Evolutionary conservation across 202 grass and related monocot genomes (phyloP).

Genomic region (Saccharum hybrid): DNA sequence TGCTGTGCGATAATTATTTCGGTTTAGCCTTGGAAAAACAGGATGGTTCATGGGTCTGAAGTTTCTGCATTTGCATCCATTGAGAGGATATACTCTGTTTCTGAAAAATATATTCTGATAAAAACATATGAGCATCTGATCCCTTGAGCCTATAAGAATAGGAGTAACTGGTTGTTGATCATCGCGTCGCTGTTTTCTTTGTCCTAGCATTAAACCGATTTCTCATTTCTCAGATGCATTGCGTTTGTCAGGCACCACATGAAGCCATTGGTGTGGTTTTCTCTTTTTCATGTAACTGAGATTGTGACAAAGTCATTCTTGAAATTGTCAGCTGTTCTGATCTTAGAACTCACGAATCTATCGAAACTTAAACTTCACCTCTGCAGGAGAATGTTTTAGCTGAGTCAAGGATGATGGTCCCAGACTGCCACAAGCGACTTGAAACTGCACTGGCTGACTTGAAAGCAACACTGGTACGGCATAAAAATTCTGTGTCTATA

Average conservation of each 20-base stretch:
- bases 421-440: slow-evolving; percentile 92
- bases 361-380: background rate
- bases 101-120: background rate
- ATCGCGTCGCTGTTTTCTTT: background rate
- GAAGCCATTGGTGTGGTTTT: background rate
- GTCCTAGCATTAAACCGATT: no score
- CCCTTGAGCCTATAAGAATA: background rate
- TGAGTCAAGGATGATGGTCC: slow-evolving; percentile 97
- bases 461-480: slow-evolving; percentile 71
- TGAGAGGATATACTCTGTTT: background rate
- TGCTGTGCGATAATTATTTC: background rate
- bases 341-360: background rate
- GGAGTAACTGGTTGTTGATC: background rate
- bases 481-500: background rate
- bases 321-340: slow-evolving; percentile 2
- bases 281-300: background rate
- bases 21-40: background rate
- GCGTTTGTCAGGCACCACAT: background rate
- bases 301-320: background rate
- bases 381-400: slow-evolving; percentile 90
- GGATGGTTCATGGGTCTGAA: background rate
- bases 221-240: slow-evolving; percentile 10
- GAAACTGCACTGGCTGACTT: slow-evolving; percentile 80
- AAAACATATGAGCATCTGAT: background rate
- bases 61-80: background rate